Conservation (phyloP, 108 stramenopile genomes). For the Nitzschia sp. region DNA sequence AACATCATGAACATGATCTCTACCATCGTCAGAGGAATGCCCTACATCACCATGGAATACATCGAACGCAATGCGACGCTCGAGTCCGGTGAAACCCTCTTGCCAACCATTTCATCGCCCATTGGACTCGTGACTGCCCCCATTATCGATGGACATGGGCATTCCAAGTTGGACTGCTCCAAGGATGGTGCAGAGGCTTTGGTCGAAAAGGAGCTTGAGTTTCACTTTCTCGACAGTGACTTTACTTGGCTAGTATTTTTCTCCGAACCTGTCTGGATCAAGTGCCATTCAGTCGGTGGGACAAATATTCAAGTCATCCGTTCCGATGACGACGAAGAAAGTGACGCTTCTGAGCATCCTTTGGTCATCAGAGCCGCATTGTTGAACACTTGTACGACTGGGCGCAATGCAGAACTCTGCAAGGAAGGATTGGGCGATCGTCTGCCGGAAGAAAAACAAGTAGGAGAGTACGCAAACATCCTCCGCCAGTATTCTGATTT, state of each 20-base stretch:
- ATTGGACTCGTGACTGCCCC: conserved; percentile 22
- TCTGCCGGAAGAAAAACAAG: conserved; percentile 18
- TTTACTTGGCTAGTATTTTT: conserved; percentile 92
- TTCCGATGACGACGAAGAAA: conserved; percentile 3
- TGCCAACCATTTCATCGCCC: conserved; percentile 54
- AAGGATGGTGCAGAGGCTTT: conserved; percentile 4
- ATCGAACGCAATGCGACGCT: neutral
- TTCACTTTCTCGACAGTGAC: conserved; percentile 72
- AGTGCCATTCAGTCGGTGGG: conserved; percentile 40
- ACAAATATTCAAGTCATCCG: conserved; percentile 38
- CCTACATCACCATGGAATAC: conserved; percentile 84
- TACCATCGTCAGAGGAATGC: conserved; percentile 84
- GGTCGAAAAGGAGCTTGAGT: conserved; percentile 62
- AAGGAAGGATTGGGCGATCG: conserved; percentile 45
- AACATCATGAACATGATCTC: conserved; percentile 57
- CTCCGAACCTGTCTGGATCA: conserved; percentile 73
- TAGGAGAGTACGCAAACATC: conserved; percentile 37
- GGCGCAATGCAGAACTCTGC: conserved; percentile 60
- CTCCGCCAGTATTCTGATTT: conserved; percentile 61
- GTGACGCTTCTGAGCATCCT: conserved; percentile 11
- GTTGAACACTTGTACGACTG: conserved; percentile 78
- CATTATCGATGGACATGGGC: conserved; percentile 31
- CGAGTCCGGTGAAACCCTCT: neutral
- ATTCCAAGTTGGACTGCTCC: conserved; percentile 20
- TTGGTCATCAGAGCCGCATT: conserved; percentile 80